Percentiles rank a stretch among this genome's conserved stretches.
Conservation (phyloP, 176 grass and related monocot species). For the Avena insularis region DNA sequence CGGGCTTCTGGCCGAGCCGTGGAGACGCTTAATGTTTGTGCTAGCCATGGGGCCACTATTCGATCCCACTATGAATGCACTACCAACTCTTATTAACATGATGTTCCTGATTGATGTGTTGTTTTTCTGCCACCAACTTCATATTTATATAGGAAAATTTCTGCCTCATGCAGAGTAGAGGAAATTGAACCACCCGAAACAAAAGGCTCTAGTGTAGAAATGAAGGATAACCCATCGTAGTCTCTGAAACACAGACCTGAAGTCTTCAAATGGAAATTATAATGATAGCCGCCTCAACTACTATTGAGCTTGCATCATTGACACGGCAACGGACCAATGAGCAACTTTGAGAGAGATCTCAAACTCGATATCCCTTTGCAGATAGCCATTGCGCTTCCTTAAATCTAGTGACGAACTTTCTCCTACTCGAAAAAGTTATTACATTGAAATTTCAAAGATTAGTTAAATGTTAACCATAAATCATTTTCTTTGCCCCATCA, state of each 20-base stretch:
- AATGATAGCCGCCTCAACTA: neutral
- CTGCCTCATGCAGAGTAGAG: neutral
- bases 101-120: neutral
- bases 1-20: too few species aligned
- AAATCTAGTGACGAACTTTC: too few species aligned
- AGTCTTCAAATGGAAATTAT: too few species aligned
- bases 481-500: too few species aligned
- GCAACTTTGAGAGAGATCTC: neutral
- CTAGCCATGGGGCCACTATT: too few species aligned
- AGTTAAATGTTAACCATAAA: too few species aligned
- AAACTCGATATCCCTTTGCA: neutral
- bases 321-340: neutral
- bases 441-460: too few species aligned
- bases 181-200: too few species aligned
- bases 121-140: accelerated
- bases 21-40: too few species aligned
- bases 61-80: too few species aligned
- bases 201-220: neutral
- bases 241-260: neutral
- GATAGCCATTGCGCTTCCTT: too few species aligned
- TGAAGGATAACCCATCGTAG: neutral
- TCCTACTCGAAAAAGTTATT: too few species aligned
- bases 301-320: neutral
- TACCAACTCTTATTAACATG: neutral
- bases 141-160: neutral